Base-by-base conservation (phyloP, 1,139 yeast genomes). In the Geotrichum fermentans region DNA sequence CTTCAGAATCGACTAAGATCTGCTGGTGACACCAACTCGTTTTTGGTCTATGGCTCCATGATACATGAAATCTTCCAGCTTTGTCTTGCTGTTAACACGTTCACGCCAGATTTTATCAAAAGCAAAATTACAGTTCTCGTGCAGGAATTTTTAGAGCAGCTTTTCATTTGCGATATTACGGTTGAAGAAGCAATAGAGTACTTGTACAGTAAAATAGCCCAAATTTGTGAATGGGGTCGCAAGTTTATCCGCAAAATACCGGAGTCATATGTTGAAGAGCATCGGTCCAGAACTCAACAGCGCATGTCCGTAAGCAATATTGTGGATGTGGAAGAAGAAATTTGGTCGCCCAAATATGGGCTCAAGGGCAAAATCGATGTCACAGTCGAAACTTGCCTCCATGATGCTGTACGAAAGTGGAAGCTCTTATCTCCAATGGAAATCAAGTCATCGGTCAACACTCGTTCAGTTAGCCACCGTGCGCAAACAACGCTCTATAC, bases 401-500 rank as follows among this genome's bases (percentile, higher is more conserved):
- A 40, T 10, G 43, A 40, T 29, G 43, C 43, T 16, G 8, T 37
- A 50, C 28, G 50, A 29, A 14, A 45, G 42, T n/a, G 37, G 55
- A 37, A 26, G 4, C 73, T 62, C 52, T 73, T 87, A 21, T 75
- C 82, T 0, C 97, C 97, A 0, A 70, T 94, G 69, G 99, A 92
- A 64, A 80, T 92, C 52, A 92, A 92, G 63, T 87, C 97, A 0
- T 96, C 97, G 0, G 72, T 70, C 46, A 48, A 54, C 18, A 68
- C 74, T 35, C 79, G 78, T 46, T 73, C 80, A 45, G 64, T 82
- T 11, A 68, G 83, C 3, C 97, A 92, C 64, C 80, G 84, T 42
- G 96, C 95, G 0, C 99, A 92, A 62, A 85, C 95, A 0, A 75
- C 90, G 0, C 70, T 94, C n/a, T 92, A 92, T 63, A 82, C 95